Evolutionary conservation across 345 rosid genomes (phyloP).

Genomic region (Bruguiera sexangula): DNA sequence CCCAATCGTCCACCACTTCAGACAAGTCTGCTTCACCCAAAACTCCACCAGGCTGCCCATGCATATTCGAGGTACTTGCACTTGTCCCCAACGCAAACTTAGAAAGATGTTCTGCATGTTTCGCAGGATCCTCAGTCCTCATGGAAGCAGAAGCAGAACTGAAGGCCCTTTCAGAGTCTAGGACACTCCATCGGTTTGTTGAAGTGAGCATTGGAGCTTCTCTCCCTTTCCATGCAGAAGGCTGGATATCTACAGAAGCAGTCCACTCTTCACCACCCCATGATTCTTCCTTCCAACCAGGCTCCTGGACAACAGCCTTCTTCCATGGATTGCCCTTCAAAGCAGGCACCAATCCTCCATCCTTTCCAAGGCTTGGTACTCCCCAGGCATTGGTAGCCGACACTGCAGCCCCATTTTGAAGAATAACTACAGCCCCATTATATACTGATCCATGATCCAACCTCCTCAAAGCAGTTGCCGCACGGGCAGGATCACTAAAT

Average conservation of each 20-base stretch:
- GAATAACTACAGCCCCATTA: slow-evolving; percentile 58
- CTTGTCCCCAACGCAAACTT: slow-evolving; percentile 28
- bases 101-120: slow-evolving; percentile 15
- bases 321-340: slow-evolving; percentile 75
- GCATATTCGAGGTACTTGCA: slow-evolving; percentile 22
- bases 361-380: slow-evolving; percentile 32
- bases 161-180: slow-evolving; percentile 43
- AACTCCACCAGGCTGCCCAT: slow-evolving; percentile 30
- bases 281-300: slow-evolving; percentile 48
- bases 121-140: slow-evolving; percentile 22
- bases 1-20: slow-evolving; percentile 85
- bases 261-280: slow-evolving; percentile 63
- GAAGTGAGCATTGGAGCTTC: slow-evolving; percentile 54
- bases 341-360: slow-evolving; percentile 29
- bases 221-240: slow-evolving; percentile 47
- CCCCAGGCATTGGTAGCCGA: slow-evolving; percentile 61
- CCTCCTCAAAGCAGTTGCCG: slow-evolving; percentile 99
- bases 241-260: slow-evolving; percentile 36
- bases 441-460: slow-evolving; percentile 84
- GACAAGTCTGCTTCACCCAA: slow-evolving; percentile 22
- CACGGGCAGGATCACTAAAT: slow-evolving; percentile 83
- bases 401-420: slow-evolving; percentile 43
- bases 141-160: slow-evolving; percentile 35
- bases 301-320: slow-evolving; percentile 67
- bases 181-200: slow-evolving; percentile 62